phyloP scores from a whole-genome alignment of 257 asterid genomes.

The Solanum sejunctum region DNA sequence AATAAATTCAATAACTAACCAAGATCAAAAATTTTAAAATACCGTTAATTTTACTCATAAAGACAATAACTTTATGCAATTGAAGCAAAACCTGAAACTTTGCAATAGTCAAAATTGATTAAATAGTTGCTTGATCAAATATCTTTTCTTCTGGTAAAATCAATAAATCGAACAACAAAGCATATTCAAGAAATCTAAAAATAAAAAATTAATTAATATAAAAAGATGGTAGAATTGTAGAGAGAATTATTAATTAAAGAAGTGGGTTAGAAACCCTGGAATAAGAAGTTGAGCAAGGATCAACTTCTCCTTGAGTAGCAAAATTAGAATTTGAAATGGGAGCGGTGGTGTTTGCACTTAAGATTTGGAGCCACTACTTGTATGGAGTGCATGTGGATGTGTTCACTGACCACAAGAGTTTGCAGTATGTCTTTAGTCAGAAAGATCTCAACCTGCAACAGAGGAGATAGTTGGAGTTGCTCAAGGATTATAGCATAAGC shows the following conservation, averaged over 20 bases:
- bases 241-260: slow-evolving; percentile 1
- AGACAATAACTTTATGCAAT: not conserved
- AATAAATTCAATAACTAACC: not conserved
- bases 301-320: not conserved
- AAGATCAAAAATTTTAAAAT: not conserved
- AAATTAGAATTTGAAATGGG: not conserved
- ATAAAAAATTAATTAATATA: not conserved
- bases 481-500: too few relatives aligned
- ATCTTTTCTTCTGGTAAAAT: not conserved
- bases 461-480: too few relatives aligned
- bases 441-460: too few relatives aligned
- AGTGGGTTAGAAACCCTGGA: not conserved
- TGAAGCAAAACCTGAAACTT: not conserved
- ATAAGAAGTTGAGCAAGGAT: not conserved
- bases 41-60: not conserved
- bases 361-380: too few relatives aligned
- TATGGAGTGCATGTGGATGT: too few relatives aligned
- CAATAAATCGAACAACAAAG: not conserved
- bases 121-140: not conserved
- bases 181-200: not conserved
- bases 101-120: not conserved
- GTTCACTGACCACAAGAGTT: too few relatives aligned
- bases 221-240: not conserved
- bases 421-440: too few relatives aligned
- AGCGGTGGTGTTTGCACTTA: too few relatives aligned